These are phyloP conservation scores for Pseudotsuga menziesii DNA, from an alignment of 75 land plant species.

Conservation along the genomic window DNA sequence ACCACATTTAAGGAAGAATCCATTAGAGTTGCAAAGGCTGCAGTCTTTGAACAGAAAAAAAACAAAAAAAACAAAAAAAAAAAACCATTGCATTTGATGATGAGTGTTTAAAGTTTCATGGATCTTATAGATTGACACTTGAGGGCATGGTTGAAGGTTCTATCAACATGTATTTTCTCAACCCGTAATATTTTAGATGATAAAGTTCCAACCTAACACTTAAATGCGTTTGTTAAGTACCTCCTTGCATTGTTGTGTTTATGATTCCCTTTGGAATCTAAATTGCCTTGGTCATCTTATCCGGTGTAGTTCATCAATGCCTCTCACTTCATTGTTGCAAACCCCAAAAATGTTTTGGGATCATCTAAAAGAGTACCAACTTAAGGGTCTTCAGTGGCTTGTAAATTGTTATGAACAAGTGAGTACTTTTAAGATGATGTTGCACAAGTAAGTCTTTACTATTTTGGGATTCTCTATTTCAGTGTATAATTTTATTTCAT, in stretches of 20 bases:
- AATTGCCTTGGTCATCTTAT: constrained; percentile 1
- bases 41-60: constrained; percentile 77
- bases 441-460: neutral
- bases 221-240: neutral
- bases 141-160: constrained; percentile 43
- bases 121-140: constrained; percentile 27
- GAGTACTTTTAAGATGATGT: neutral
- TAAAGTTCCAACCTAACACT: neutral
- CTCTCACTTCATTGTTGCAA: constrained; percentile 78
- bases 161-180: constrained; percentile 68
- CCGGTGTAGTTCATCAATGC: constrained; percentile 89
- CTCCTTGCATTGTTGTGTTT: neutral
- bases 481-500: neutral
- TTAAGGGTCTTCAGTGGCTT: constrained; percentile 98
- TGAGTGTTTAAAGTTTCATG: constrained; percentile 72
- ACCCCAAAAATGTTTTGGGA: constrained; percentile 86
- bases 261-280: neutral
- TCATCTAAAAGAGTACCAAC: constrained; percentile 86
- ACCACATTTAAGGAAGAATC: constrained; percentile 75
- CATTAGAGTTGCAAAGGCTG: constrained; percentile 65
- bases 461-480: neutral
- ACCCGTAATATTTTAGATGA: constrained; percentile 73
- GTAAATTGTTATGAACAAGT: constrained; percentile 99
- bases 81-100: constrained; percentile 75
- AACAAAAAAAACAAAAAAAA: too few relatives aligned